phyloP scores from a whole-genome alignment of 2,329 filamentous ascomycete genomes.

The Lachnellula suecica region DNA sequence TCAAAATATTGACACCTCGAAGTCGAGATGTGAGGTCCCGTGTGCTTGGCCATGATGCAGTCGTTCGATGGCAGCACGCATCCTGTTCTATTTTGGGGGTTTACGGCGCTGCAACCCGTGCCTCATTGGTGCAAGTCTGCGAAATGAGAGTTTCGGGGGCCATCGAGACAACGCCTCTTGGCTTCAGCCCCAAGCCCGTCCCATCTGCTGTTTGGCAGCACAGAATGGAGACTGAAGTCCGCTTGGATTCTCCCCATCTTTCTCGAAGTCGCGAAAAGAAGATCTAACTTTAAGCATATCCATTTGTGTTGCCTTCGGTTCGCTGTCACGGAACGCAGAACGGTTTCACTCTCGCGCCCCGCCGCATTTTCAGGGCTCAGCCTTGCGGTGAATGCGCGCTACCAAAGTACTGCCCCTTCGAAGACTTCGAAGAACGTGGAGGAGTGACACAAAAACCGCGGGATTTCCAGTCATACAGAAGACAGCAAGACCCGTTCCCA shows the following conservation, averaged over 20 bases:
- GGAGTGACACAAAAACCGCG: neutral
- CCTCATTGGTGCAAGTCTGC: neutral
- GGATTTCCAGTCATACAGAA: neutral
- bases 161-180: neutral
- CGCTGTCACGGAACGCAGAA: too few species aligned
- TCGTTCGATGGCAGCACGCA: too few species aligned
- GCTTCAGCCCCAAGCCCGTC: neutral
- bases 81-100: neutral
- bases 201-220: neutral
- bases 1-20: too few species aligned
- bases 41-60: too few species aligned
- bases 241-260: neutral
- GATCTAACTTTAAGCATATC: neutral
- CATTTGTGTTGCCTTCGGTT: too few species aligned
- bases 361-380: neutral
- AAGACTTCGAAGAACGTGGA: neutral
- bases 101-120: neutral
- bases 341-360: too few species aligned
- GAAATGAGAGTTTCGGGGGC: neutral
- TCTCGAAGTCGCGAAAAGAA: neutral
- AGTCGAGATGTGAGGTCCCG: too few species aligned
- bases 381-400: neutral
- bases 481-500: neutral
- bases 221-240: neutral
- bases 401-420: neutral